Evolutionary conservation across 345 rosid genomes (phyloP).

Genomic region (Eucalyptus fibrosa): DNA sequence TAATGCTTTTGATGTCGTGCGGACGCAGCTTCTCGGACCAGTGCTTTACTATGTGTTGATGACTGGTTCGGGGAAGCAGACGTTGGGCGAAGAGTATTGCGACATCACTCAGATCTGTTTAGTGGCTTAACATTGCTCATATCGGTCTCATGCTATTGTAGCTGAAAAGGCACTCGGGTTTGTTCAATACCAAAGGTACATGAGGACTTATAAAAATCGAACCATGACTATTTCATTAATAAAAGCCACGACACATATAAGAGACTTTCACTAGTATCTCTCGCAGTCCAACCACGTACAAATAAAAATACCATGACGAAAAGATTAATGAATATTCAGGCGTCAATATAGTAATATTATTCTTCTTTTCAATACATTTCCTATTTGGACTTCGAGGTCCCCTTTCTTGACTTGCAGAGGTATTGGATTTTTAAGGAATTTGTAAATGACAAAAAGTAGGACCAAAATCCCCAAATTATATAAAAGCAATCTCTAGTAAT

Average conservation of each 20-base stretch:
- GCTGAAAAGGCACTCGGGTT: neutral
- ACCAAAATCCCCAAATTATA: neutral
- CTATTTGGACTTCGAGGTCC: neutral
- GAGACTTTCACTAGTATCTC: neutral
- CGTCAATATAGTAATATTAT: neutral
- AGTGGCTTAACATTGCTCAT: neutral
- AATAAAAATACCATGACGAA: neutral
- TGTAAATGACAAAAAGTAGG: neutral
- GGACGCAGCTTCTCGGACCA: conserved; percentile 76
- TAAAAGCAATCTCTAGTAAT: too few relatives aligned
- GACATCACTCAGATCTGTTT: conserved; percentile 67
- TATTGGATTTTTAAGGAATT: too few relatives aligned
- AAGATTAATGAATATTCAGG: neutral
- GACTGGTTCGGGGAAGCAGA: conserved; percentile 88
- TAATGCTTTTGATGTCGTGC: neutral
- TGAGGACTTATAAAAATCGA: neutral
- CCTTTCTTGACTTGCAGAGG: neutral
- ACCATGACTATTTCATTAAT: neutral
- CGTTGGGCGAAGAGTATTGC: conserved; percentile 91
- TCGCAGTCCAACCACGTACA: neutral
- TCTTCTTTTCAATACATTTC: too few relatives aligned
- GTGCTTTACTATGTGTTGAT: conserved; percentile 83
- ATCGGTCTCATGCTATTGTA: neutral
- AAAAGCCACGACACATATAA: neutral
- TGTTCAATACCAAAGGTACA: neutral